Conservation (phyloP, 164 flowering plant species). For the Nelumbo lutea region DNA sequence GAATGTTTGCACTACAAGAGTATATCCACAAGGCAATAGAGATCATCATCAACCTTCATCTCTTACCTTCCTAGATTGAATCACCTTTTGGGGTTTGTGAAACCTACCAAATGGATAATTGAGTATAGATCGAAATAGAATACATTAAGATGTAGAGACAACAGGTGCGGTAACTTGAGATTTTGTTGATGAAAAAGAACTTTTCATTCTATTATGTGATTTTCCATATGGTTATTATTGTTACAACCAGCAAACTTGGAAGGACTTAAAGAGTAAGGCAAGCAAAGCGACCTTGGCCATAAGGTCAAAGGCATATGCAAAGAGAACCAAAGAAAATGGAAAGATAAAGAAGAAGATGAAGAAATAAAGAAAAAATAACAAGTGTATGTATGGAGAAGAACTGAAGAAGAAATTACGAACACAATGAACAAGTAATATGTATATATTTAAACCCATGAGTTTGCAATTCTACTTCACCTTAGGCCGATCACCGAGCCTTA, state of each 20-base stretch:
- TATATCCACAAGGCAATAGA: background rate
- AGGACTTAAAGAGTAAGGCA: conserved; percentile 6
- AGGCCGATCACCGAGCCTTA: conserved; percentile 67
- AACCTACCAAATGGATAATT: too few relatives aligned
- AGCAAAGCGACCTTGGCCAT: conserved; percentile 10
- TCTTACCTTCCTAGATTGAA: background rate
- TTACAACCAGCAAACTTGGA: conserved; percentile 16
- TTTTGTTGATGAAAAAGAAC: background rate
- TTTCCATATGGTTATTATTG: conserved; percentile 11
- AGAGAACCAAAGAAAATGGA: background rate
- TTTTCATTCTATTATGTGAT: conserved; percentile 9
- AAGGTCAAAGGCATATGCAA: background rate
- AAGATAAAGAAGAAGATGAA: background rate
- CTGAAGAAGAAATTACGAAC: background rate
- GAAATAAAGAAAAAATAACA: conserved; percentile 3
- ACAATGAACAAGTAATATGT: background rate
- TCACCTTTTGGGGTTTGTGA: background rate
- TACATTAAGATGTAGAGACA: background rate
- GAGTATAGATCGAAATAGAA: too few relatives aligned
- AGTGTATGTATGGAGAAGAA: background rate
- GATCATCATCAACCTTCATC: background rate
- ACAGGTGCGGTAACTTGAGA: background rate
- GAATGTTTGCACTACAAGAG: background rate
- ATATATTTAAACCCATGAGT: conserved; percentile 4
- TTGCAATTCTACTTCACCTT: conserved; percentile 33